These are phyloP conservation scores for Teratosphaeria destructans DNA, from an alignment of 2,329 filamentous ascomycete species.

Conservation along the genomic window DNA sequence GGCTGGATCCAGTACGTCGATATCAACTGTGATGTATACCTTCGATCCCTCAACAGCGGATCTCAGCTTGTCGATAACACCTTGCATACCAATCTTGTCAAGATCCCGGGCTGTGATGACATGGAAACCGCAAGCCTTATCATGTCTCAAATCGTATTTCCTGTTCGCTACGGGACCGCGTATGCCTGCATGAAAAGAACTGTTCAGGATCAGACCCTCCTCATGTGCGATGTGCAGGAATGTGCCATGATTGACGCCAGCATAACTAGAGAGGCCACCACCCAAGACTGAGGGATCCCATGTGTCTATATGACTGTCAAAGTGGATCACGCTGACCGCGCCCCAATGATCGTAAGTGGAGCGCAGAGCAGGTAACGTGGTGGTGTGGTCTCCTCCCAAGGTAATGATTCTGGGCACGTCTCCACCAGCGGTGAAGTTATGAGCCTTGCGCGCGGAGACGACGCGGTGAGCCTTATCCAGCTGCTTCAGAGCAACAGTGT, in stretches of 20 bases:
- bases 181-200: conserved; percentile 53
- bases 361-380: conserved; percentile 42
- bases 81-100: conserved; percentile 38
- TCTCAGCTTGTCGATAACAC: conserved; percentile 40
- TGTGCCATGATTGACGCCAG: conserved; percentile 51
- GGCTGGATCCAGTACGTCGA: conserved; percentile 47
- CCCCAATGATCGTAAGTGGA: conserved; percentile 43
- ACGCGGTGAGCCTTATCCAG: conserved; percentile 43
- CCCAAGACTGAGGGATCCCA: conserved; percentile 47
- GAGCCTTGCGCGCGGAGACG: conserved; percentile 34
- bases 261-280: conserved; percentile 50
- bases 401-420: conserved; percentile 42
- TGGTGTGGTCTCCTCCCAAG: conserved; percentile 47
- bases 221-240: conserved; percentile 54
- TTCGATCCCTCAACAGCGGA: conserved; percentile 41
- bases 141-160: conserved; percentile 45
- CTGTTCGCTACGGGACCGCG: conserved; percentile 42
- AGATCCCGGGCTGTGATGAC: conserved; percentile 47
- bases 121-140: conserved; percentile 49
- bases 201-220: conserved; percentile 49
- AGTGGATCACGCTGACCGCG: conserved; percentile 47
- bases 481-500: conserved; percentile 45
- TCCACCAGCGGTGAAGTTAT: conserved; percentile 32
- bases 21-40: conserved; percentile 49
- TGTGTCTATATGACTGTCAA: conserved; percentile 45